These are phyloP conservation scores for Aspergillus sparsus DNA, from an alignment of 495 filamentous ascomycete species.

Conservation along the genomic window DNA sequence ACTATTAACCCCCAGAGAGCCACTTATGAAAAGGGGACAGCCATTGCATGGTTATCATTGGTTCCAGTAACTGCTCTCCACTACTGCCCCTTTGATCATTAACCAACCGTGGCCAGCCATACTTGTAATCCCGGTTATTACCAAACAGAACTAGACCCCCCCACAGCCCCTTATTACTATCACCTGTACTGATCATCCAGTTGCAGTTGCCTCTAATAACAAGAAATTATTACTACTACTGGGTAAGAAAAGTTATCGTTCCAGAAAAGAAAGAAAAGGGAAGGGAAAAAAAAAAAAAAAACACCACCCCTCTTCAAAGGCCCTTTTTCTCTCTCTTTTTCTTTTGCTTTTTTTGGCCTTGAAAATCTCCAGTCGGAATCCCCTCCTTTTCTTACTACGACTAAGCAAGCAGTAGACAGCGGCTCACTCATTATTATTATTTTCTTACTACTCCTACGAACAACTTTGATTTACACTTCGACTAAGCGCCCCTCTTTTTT, in stretches of 20 bases:
- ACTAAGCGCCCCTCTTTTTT: constrained; percentile 18
- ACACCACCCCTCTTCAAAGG: not conserved
- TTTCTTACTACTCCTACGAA: constrained; percentile 13
- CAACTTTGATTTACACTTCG: constrained; percentile 18
- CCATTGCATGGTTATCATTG: constrained; percentile 11
- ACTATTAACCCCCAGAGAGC: not conserved
- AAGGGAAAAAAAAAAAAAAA: not conserved
- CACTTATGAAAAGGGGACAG: constrained; percentile 21
- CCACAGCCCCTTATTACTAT: constrained; percentile 12
- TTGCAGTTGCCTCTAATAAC: not conserved
- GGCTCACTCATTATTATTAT: constrained; percentile 30
- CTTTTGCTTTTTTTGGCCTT: constrained; percentile 26
- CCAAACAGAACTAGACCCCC: not conserved
- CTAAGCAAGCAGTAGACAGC: constrained; percentile 4
- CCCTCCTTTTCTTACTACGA: constrained; percentile 21
- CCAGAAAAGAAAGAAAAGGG: constrained; percentile 16
- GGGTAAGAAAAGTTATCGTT: not conserved
- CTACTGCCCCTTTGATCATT: not conserved
- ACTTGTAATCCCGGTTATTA: constrained; percentile 11
- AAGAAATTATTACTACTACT: not conserved
- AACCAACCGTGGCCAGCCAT: constrained; percentile 10
- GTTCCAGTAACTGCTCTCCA: constrained; percentile 7
- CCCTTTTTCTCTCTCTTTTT: constrained; percentile 30
- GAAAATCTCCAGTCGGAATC: not conserved
- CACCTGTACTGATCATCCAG: not conserved